Evolutionary conservation across 192 early-diverging fungal genomes (phyloP).

Genomic region (Linnemannia zychae): DNA sequence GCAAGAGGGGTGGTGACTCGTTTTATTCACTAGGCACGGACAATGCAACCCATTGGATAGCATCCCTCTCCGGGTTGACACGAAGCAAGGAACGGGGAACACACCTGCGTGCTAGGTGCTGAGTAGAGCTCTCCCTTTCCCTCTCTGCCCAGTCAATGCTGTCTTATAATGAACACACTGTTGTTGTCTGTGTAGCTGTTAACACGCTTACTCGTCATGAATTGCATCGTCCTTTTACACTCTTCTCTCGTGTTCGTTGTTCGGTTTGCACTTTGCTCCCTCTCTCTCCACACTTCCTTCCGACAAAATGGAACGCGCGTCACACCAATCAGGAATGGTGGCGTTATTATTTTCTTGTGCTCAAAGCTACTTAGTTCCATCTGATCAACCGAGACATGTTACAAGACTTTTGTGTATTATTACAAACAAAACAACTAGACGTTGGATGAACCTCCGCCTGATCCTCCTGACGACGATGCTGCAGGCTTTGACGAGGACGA

Average conservation of each 20-base stretch:
- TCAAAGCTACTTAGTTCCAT: background rate
- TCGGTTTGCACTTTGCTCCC: too few relatives aligned
- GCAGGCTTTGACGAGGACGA: background rate
- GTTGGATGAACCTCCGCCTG: too few relatives aligned
- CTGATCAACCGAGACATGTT: background rate
- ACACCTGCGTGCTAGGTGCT: too few relatives aligned
- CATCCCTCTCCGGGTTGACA: background rate
- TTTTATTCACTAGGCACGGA: background rate
- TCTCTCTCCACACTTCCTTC: background rate
- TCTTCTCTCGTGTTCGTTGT: too few relatives aligned
- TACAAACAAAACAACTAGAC: too few relatives aligned
- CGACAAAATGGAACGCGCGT: conserved; percentile 2
- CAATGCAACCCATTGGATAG: background rate
- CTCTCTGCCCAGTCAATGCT: too few relatives aligned
- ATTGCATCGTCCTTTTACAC: background rate
- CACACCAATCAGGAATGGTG: background rate
- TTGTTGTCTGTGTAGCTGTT: too few relatives aligned
- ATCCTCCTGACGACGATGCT: background rate
- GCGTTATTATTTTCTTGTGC: background rate
- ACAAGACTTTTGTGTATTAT: too few relatives aligned
- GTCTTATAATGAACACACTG: too few relatives aligned
- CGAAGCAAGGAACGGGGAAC: background rate
- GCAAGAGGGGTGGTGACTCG: background rate
- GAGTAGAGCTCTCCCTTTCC: too few relatives aligned
- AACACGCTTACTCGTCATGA: too few relatives aligned